Base-by-base conservation (phyloP, 306 rosid species). In the Psophocarpus tetragonolobus region DNA sequence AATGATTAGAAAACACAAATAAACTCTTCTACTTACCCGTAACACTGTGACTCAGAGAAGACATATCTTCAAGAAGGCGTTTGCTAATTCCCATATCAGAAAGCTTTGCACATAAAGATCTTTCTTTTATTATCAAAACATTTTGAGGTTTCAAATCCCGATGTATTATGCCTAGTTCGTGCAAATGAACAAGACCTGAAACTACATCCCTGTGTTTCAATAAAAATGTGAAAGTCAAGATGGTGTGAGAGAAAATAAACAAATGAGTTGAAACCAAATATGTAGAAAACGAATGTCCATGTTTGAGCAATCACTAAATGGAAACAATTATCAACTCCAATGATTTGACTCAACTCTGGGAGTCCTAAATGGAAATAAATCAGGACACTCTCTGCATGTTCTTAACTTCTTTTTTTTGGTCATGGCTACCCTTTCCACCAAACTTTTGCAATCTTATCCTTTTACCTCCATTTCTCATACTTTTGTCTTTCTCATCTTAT, bases 31-130 rank as follows among this genome's bases (percentile, higher is more conserved):
- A 74, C 94, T 90, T 77, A 76, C 97, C 96, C 14, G 96, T 90
- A 77, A 80, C 76, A 78, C 67, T 85, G 50, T 80, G 88, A 45
- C 81, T 87, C 72, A 92, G 77, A 51, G 97, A 90, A 66, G 97
- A 86, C 91, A 85, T 85, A 58, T 92, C 87, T 57, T 73, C 92
- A 5, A 23, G 65, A 76, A 92, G 96, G 44, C 92, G 88, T 81
- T 87, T 89, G 84, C 97, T 92, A 29, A 92, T 92, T 76, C 97
- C 97, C 97, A 92, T 92, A 63, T 92, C 96, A 36, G 97, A 92
- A 76, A 92, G 85, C 89, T 92, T 92, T 57, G 94, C 93, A 80
- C 88, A 82, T 23, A 88, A 61, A 26, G 82, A 65, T 78, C 56
- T 85, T 72, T 89, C 90, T 70, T 80, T 86, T 32, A 75, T 42